These are phyloP conservation scores for Sarocladiaceae sp. DNA, from an alignment of 2,329 filamentous ascomycete species.

Conservation along the genomic window DNA sequence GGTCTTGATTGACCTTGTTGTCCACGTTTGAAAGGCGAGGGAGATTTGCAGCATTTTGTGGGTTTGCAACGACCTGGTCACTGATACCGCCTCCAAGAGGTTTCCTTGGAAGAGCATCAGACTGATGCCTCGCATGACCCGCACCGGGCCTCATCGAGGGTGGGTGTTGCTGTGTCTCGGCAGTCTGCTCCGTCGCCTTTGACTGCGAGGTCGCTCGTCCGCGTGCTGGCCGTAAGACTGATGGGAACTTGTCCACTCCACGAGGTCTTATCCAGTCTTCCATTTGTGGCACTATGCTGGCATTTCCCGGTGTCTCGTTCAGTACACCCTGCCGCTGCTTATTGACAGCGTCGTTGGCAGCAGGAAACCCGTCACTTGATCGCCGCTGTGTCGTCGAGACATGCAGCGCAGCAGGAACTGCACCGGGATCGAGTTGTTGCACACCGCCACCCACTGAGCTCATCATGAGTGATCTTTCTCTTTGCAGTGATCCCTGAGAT, in stretches of 20 bases:
- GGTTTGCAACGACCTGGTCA: too few relatives aligned
- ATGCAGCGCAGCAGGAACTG: neutral
- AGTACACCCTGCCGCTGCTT: too few relatives aligned
- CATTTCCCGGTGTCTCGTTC: too few relatives aligned
- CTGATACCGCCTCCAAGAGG: neutral
- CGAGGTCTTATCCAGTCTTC: too few relatives aligned
- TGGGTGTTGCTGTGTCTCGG: neutral
- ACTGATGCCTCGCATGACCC: neutral
- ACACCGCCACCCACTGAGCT: neutral
- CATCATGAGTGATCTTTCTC: conserved; percentile 8
- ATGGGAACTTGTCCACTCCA: conserved; percentile 12
- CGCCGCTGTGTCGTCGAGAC: conserved; percentile 10
- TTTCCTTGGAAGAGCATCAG: neutral
- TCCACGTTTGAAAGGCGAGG: too few relatives aligned
- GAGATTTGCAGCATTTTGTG: too few relatives aligned
- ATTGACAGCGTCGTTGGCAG: conserved; percentile 7
- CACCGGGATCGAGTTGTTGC: neutral
- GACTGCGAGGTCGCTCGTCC: conserved; percentile 11
- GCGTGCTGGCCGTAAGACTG: conserved; percentile 13
- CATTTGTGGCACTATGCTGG: too few relatives aligned
- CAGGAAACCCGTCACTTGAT: neutral
- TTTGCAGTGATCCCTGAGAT: neutral
- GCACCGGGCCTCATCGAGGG: neutral
- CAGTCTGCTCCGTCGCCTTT: neutral
- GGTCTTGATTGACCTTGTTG: too few relatives aligned